Base-by-base conservation (phyloP, 129 eudicot species). In the Chrysanthemum makinoi region DNA sequence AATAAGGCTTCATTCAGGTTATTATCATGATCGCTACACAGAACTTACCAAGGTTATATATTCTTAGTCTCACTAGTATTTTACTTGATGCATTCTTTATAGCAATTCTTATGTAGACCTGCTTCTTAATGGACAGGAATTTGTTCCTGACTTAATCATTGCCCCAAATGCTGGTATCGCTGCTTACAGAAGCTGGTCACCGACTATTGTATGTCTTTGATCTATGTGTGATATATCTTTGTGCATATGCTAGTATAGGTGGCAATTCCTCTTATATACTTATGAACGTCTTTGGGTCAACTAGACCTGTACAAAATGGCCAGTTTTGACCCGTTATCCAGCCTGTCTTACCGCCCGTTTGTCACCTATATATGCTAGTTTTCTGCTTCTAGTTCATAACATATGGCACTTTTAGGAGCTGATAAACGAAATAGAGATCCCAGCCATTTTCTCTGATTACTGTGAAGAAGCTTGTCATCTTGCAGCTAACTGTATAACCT, bases 151-250 rank as follows among this genome's bases (percentile, higher is more conserved):
- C 69, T 44, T 94, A 63, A 84, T 94, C 71, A 66, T 89, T 49
- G 93, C 96, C 51, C 87, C 97, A 57, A 89, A 94, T 84, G 97
- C 97, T 62, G 98, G 98, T 77, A 16, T 94, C 30, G 98, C 98
- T 53, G 97, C 96, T 61, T 89, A 93, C 83, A 76, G 67, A 71
- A 93, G 90, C 89, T 93, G 98, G 98, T 67, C 75, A 75, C 86
- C 89, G 2, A 93, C 98, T 39, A 81, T 93, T n/a, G 98, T 92
- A 81, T 69, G 95, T 75, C 53, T 74, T 58, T 62, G 22, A 2
- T 62, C 28, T 33, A 50, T 52, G 26, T 11, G 10, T 51, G n/a
- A 4, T 4, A 46, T 59, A 3, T 58, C 35, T 59, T 51, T 60
- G 0, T 12, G n/a, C 58, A 53, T 65, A 33, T 73, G 10, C 10